Percentiles rank a stretch among this genome's conserved stretches.
Conservation (phyloP, 1,284 basidiomycete species). For the Porodaedalea pini region DNA sequence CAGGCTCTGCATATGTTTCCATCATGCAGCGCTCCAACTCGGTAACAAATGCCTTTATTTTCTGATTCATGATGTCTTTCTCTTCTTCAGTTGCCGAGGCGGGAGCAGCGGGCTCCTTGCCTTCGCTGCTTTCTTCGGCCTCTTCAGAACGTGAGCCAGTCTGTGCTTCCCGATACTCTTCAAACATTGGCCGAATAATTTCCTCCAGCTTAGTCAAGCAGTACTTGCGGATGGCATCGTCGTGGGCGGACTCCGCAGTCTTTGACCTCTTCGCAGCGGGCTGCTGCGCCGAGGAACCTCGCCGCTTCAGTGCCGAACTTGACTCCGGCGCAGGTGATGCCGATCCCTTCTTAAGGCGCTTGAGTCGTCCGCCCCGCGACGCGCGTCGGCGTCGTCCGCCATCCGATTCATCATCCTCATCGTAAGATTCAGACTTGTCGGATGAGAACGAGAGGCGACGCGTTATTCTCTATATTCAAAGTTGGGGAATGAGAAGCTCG, state of each 20-base stretch:
- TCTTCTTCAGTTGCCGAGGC: conserved; percentile 52
- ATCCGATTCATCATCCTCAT: conserved; percentile 11
- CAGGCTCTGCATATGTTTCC: conserved; percentile 69
- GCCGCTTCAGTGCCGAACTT: conserved; percentile 12
- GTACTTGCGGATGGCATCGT: conserved; percentile 74
- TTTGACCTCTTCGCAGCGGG: conserved; percentile 37
- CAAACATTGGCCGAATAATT: conserved; percentile 63
- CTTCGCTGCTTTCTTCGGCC: conserved; percentile 21
- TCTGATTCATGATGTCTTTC: conserved; percentile 46
- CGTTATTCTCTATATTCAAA: conserved; percentile 16
- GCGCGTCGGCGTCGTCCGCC: conserved; percentile 3
- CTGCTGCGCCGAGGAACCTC: conserved; percentile 21
- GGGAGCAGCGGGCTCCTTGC: conserved; percentile 26
- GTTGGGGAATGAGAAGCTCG: conserved; percentile 16
- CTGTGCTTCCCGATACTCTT: conserved; percentile 53
- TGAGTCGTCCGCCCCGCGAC: conserved; percentile 9
- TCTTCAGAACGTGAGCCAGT: conserved; percentile 22
- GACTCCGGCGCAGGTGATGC: conserved; percentile 13
- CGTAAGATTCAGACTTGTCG: conserved; percentile 17
- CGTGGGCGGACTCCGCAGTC: conserved; percentile 40
- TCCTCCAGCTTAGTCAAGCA: conserved; percentile 71
- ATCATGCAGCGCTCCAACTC: conserved; percentile 70
- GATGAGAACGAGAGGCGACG: conserved; percentile 30
- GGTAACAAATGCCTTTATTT: conserved; percentile 56
- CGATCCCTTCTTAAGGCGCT: conserved; percentile 19